These are phyloP conservation scores for Blastomyces emzantsi DNA, from an alignment of 2,329 filamentous ascomycete genomes.

Conservation along the genomic window DNA sequence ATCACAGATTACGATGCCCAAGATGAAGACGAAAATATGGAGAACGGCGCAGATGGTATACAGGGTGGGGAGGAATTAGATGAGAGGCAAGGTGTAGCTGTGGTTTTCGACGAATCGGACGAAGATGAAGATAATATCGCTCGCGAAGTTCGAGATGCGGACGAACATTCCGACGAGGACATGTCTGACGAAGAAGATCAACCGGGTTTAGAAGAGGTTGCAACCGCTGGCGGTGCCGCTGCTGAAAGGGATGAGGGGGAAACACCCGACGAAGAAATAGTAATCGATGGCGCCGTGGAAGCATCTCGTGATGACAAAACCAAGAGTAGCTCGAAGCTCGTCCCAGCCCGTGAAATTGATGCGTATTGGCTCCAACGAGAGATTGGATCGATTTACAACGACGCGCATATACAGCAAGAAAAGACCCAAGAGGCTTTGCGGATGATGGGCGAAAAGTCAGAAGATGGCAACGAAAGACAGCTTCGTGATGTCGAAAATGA, in stretches of 20 bases:
- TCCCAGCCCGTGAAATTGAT: conserved; percentile 84
- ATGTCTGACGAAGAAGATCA: conserved; percentile 54
- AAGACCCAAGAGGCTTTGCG: conserved; percentile 79
- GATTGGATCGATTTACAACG: conserved; percentile 77
- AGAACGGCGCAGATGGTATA: conserved; percentile 56
- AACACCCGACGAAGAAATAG: conserved; percentile 56
- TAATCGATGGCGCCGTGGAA: conserved; percentile 60
- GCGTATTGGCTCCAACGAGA: conserved; percentile 95
- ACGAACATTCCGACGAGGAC: conserved; percentile 69
- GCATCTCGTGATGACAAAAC: conserved; percentile 37
- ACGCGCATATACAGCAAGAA: conserved; percentile 86
- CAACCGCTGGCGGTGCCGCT: conserved; percentile 36
- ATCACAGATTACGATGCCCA: conserved; percentile 97
- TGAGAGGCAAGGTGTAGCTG: conserved; percentile 90
- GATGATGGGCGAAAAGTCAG: conserved; percentile 65
- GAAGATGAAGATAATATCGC: conserved; percentile 72
- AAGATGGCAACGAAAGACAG: conserved; percentile 70
- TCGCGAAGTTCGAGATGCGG: conserved; percentile 75
- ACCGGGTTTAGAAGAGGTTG: conserved; percentile 43
- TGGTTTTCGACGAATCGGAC: conserved; percentile 91
- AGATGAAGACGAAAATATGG: conserved; percentile 86
- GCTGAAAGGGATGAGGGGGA: conserved; percentile 40
- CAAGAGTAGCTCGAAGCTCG: conserved; percentile 45
- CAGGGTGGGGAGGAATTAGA: conserved; percentile 70
- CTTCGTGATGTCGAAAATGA: conserved; percentile 96